phyloP scores from a whole-genome alignment of 345 rosid genomes.

The Mangifera indica region DNA sequence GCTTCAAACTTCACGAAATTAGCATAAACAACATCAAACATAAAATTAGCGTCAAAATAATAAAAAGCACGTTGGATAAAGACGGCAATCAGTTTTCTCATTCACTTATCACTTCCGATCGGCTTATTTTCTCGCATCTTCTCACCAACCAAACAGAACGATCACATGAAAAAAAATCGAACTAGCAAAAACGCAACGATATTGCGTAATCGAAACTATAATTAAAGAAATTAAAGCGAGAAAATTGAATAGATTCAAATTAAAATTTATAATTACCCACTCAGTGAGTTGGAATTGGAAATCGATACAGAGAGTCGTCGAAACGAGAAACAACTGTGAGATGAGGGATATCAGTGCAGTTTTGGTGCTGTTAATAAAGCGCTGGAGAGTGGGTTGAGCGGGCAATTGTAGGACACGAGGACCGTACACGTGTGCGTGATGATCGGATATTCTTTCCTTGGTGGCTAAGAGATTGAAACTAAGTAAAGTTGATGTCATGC shows the following conservation, averaged over 20 bases:
- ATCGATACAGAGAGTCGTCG: background rate
- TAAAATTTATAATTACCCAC: background rate
- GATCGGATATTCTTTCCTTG: constrained; percentile 7
- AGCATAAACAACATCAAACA: background rate
- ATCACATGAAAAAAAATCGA: background rate
- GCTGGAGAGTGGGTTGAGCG: background rate
- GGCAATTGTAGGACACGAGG: background rate
- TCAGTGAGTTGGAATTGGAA: background rate
- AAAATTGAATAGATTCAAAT: background rate
- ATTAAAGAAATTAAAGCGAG: background rate
- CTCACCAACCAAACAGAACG: constrained; percentile 8
- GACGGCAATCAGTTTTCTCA: background rate
- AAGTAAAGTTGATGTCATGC: background rate
- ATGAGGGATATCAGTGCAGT: no score
- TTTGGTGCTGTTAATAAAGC: background rate
- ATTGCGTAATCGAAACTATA: background rate
- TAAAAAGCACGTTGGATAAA: background rate
- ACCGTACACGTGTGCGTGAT: constrained; percentile 18
- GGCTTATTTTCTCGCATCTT: background rate
- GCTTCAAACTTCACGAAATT: background rate
- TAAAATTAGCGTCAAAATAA: background rate
- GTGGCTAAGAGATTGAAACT: background rate
- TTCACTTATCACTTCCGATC: background rate
- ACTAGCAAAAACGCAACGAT: background rate
- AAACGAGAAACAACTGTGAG: background rate